Conservation (phyloP, 495 filamentous ascomycete genomes). For the Cercophora samala region DNA sequence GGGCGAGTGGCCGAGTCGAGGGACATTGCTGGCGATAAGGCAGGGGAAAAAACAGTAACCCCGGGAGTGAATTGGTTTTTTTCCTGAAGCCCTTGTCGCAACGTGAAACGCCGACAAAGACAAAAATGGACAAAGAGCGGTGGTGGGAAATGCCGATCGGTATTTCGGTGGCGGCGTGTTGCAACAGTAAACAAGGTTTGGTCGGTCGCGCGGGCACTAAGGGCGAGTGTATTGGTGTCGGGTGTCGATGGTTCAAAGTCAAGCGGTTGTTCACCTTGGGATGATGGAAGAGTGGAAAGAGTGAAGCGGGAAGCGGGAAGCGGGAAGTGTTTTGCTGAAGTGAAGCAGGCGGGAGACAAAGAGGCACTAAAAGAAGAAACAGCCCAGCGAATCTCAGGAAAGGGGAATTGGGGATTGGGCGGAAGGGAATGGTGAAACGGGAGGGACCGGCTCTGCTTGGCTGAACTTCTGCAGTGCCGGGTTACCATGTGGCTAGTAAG, state of each 20-base stretch:
- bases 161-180: background rate
- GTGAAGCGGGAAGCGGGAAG: no score
- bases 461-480: constrained; percentile 1
- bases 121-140: constrained; percentile 3
- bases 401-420: constrained; percentile 2
- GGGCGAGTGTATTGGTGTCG: background rate
- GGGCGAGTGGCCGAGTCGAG: constrained; percentile 66
- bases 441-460: constrained; percentile 1
- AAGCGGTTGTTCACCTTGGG: background rate
- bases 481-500: background rate
- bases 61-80: background rate
- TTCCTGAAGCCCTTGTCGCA: constrained; percentile 14
- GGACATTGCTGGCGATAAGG: constrained; percentile 52
- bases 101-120: constrained; percentile 7
- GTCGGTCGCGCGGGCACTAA: background rate
- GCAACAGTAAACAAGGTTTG: background rate
- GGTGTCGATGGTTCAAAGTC: background rate
- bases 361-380: background rate
- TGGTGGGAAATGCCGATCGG: constrained; percentile 5
- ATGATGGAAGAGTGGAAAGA: background rate
- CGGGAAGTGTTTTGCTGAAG: background rate
- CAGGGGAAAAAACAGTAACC: background rate
- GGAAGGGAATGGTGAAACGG: constrained; percentile 6
- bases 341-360: background rate
- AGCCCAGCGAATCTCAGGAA: background rate